phyloP scores from a whole-genome alignment of 2,329 filamentous ascomycete genomes.

The Didymella glomerata region DNA sequence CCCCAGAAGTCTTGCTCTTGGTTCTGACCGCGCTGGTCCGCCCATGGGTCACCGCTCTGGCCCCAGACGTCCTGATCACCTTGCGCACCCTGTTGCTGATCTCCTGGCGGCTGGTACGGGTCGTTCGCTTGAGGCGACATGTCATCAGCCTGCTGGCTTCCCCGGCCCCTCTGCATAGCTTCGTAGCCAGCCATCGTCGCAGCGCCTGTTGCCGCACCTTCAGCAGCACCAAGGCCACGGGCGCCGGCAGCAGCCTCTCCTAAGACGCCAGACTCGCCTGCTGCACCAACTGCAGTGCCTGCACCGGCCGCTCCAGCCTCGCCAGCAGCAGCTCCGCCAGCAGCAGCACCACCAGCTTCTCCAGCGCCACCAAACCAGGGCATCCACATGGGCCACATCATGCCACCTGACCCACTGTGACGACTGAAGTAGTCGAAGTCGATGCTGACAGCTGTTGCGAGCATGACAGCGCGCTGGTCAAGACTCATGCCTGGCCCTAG shows the following conservation, averaged over 20 bases:
- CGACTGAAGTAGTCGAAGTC: slow-evolving; percentile 75
- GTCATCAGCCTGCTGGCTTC: slow-evolving; percentile 33
- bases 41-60: slow-evolving; percentile 38
- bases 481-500: slow-evolving; percentile 65
- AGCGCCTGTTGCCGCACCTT: slow-evolving; percentile 60
- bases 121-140: slow-evolving; percentile 41
- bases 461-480: slow-evolving; percentile 71
- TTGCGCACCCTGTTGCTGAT: slow-evolving; percentile 32
- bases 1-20: slow-evolving; percentile 44
- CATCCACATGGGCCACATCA: slow-evolving; percentile 60
- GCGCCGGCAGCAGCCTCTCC: slow-evolving; percentile 61
- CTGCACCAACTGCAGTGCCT: slow-evolving; percentile 50
- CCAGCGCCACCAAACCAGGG: slow-evolving; percentile 55
- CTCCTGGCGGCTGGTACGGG: slow-evolving; percentile 31
- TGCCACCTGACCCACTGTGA: slow-evolving; percentile 59
- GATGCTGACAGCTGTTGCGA: slow-evolving; percentile 70
- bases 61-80: slow-evolving; percentile 42
- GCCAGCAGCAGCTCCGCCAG: slow-evolving; percentile 50
- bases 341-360: slow-evolving; percentile 51
- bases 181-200: slow-evolving; percentile 70
- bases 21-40: slow-evolving; percentile 17
- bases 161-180: slow-evolving; percentile 65
- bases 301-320: slow-evolving; percentile 42
- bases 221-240: slow-evolving; percentile 50
- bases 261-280: slow-evolving; percentile 53